Evolutionary conservation across 345 rosid species (phyloP).

Genomic region (Moricandia arvensis): DNA sequence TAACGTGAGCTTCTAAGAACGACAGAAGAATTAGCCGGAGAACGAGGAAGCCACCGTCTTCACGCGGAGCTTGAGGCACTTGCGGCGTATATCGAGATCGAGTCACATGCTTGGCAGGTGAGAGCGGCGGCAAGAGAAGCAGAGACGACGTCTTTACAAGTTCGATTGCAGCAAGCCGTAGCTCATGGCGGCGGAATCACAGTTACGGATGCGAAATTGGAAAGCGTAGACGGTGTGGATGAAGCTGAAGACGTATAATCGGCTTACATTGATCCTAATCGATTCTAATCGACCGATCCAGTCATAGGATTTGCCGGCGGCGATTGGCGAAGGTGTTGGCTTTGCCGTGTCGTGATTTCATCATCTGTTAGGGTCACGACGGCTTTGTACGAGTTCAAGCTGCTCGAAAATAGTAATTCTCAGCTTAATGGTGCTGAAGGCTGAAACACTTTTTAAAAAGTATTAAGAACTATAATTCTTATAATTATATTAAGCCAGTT

Average conservation of each 20-base stretch:
- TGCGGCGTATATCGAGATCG: slow-evolving; percentile 66
- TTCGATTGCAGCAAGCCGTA: slow-evolving; percentile 68
- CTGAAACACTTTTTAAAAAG: too few species aligned
- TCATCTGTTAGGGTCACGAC: slow-evolving; percentile 66
- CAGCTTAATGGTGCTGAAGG: too few species aligned
- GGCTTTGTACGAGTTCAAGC: too few species aligned
- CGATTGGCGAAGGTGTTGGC: slow-evolving; percentile 66
- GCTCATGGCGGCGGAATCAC: slow-evolving; percentile 26
- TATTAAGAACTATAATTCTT: too few species aligned
- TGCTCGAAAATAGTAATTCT: too few species aligned
- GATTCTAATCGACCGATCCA: slow-evolving; percentile 47
- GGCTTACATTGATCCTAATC: slow-evolving; percentile 70
- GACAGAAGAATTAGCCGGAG: slow-evolving; percentile 49
- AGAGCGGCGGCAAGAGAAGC: slow-evolving; percentile 77
- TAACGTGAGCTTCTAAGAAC: slow-evolving; percentile 68
- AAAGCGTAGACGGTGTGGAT: slow-evolving; percentile 11
- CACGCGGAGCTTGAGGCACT: slow-evolving; percentile 82
- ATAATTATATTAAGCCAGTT: too few species aligned
- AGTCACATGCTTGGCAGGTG: slow-evolving; percentile 84
- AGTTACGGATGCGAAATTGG: background rate
- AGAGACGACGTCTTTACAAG: slow-evolving; percentile 73
- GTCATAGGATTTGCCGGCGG: slow-evolving; percentile 56
- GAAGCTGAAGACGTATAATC: slow-evolving; percentile 78
- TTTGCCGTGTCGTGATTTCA: slow-evolving; percentile 90
- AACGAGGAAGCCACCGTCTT: slow-evolving; percentile 69